These are phyloP conservation scores for Podospora appendiculata DNA, from an alignment of 495 filamentous ascomycete species.

Conservation along the genomic window DNA sequence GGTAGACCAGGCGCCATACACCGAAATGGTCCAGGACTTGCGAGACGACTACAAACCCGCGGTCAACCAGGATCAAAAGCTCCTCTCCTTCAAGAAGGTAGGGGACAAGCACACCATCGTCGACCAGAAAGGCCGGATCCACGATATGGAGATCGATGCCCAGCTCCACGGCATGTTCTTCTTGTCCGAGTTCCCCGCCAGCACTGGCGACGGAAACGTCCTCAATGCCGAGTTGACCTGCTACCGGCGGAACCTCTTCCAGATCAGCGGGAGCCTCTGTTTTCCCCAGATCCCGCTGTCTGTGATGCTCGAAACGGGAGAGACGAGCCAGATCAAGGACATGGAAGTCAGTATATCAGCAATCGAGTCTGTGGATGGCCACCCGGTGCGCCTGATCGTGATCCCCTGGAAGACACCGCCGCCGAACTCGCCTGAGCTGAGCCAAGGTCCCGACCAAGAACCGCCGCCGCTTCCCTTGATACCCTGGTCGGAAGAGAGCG, in stretches of 20 bases:
- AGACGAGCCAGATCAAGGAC: conserved; percentile 70
- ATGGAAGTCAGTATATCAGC: conserved; percentile 84
- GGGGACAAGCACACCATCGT: conserved; percentile 50
- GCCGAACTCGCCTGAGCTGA: conserved; percentile 56
- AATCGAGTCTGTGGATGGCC: conserved; percentile 80
- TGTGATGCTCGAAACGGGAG: conserved; percentile 68
- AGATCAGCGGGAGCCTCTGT: conserved; percentile 81
- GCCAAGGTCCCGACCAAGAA: conserved; percentile 46
- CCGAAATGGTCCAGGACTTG: conserved; percentile 46
- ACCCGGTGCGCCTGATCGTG: conserved; percentile 83
- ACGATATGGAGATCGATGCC: conserved; percentile 58
- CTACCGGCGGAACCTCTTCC: conserved; percentile 88
- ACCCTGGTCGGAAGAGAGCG: conserved; percentile 66
- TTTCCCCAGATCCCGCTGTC: conserved; percentile 68
- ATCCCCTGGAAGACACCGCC: conserved; percentile 94
- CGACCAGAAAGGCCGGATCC: conserved; percentile 46
- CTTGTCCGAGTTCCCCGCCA: conserved; percentile 75
- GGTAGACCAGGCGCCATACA: conserved; percentile 38
- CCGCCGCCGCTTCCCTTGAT: conserved; percentile 66
- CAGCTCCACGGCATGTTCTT: conserved; percentile 97
- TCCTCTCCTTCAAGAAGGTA: conserved; percentile 45
- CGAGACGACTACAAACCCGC: conserved; percentile 46
- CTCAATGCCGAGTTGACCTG: conserved; percentile 79
- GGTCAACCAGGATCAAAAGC: conserved; percentile 49
- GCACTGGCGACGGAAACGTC: conserved; percentile 53